Base-by-base conservation (phyloP, 768 basidiomycete species). In the Exidia glandulosa region DNA sequence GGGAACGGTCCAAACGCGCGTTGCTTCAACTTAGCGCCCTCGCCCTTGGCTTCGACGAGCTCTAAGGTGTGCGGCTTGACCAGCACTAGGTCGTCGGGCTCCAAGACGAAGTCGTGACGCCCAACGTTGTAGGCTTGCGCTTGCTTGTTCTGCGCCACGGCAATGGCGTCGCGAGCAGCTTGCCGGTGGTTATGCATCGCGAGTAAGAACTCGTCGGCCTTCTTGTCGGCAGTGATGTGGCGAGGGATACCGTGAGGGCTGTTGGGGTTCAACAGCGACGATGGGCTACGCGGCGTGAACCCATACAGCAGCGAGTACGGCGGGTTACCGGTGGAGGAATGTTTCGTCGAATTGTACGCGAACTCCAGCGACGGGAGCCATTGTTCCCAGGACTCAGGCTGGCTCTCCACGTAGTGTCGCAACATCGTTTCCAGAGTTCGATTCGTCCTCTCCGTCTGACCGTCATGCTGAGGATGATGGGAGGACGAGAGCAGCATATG, bases 361-460 rank as follows among this genome's bases (percentile, higher is more conserved):
- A 70, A 72, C 55, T 67, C 66, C 13, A 71, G 64, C 1, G 65
- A 13, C 2, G 67, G 61, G 0, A 74, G 62, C 27, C 67, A 63
- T 2, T 58, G 16, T 0, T 50, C 6, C 71, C 72, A 72, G 12
- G 62, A 32, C 27, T 65, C 58, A 32, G 68, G 61, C 27, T 36
- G 7, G 7, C 16, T 16, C 7, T 7, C 30, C 0, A 66, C 59
- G 54, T 67, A 67, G 32, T 64, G 60, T 47, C 61, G 27, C 56
- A 65, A 69, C 55, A 67, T 63, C 1, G 66, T 64, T 56, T 74
- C 72, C 6, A 74, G 25, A 0, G 59, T 47, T 32, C 68, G 65
- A 36, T 74, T 72, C 0, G 69, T 59, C 2, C 66, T 56, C 56
- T 74, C 70, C 3, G 71, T 72, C 45, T 71, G 71, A 0, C 73